These are phyloP conservation scores for Lipomyces sp. DNA, from an alignment of 805 yeast species.

Conservation along the genomic window DNA sequence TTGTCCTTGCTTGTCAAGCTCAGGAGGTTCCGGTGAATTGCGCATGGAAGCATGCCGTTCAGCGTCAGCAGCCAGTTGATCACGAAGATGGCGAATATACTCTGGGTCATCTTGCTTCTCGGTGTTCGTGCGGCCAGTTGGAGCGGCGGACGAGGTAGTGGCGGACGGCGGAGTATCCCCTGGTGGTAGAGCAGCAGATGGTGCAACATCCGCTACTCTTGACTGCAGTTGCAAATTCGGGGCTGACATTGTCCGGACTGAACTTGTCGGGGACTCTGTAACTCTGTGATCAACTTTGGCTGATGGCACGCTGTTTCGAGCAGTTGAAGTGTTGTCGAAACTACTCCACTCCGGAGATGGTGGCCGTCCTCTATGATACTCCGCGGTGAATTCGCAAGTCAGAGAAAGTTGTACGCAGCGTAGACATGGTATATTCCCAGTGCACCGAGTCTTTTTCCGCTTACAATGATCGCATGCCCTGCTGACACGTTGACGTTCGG, in stretches of 20 bases:
- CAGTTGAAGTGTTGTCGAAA: too few relatives aligned
- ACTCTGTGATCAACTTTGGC: neutral
- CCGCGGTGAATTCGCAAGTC: constrained; percentile 17
- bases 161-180: neutral
- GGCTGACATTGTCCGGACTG: too few relatives aligned
- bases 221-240: too few relatives aligned
- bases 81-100: constrained; percentile 5
- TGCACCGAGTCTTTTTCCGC: constrained; percentile 18
- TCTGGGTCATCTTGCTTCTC: constrained; percentile 16
- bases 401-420: constrained; percentile 16
- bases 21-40: constrained; percentile 10
- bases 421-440: constrained; percentile 13
- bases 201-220: too few relatives aligned
- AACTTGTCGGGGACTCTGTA: neutral
- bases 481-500: neutral
- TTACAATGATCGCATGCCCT: too few relatives aligned
- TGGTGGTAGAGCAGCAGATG: neutral
- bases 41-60: neutral
- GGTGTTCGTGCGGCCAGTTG: neutral
- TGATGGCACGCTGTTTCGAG: too few relatives aligned
- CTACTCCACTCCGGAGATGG: constrained; percentile 15
- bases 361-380: constrained; percentile 23
- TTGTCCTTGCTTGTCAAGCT: constrained; percentile 15
- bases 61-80: constrained; percentile 1
- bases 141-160: constrained; percentile 1